Base-by-base conservation (phyloP, 1,284 basidiomycete genomes). In the Leccinum pachyderme region DNA sequence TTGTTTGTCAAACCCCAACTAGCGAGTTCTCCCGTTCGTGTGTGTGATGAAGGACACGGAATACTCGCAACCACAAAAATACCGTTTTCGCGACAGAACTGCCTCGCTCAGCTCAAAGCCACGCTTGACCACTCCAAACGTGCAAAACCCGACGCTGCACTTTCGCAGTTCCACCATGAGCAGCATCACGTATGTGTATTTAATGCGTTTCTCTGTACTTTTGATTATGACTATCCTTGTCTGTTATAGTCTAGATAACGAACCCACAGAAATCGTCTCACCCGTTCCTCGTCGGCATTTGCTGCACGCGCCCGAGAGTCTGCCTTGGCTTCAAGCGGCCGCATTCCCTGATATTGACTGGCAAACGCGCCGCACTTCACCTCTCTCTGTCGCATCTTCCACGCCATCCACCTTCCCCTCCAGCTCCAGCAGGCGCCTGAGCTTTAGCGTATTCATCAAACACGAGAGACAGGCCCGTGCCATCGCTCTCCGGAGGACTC, bases 241-340 rank as follows among this genome's bases (percentile, higher is more conserved):
- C 7, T 22, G 1, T 35, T 48, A 15, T 48, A 69, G 67, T 15
- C 47, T 56, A 5, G 60, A 69, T 5, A 24, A 52, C 15, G 62
- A 61, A 44, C 51, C 54, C 52, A 65, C 74, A 2, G 75, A 81
- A 61, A 85, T 86, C 47, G 67, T 81, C 43, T 76, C 84, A 1
- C 84, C 84, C 0, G 76, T 77, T 33, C 84, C 84, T 22, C 77
- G 78, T 12, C 73, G 82, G 33, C 81, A 84, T 61, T 71, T 82
- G 48, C 70, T 83, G 13, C 79, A 84, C 53, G 75, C 73, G 51
- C 74, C 74, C 18, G 75, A 78, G 53, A 76, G 77, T 58, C 76
- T 77, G 57, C 75, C 77, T 43, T 83, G 82, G 78, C 72, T 84
- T n/a, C 72, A 73, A 48, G 39, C 58, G 3, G 58, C 56, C 1